phyloP scores from a whole-genome alignment of 2,329 filamentous ascomycete genomes.

The Talaromyces sp. region DNA sequence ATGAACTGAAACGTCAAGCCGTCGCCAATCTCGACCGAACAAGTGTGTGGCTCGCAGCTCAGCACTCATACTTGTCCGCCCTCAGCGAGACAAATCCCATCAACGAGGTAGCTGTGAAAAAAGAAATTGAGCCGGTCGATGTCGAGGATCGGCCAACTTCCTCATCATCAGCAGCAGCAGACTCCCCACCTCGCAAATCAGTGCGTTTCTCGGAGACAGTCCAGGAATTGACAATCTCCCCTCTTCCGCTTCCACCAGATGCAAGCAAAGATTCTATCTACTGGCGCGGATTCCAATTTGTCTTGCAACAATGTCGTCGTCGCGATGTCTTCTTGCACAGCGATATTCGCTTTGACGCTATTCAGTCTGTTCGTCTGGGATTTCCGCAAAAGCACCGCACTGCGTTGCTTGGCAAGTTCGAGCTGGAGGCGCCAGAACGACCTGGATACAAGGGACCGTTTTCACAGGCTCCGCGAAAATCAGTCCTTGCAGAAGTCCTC shows the following conservation, averaged over 20 bases:
- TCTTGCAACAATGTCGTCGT: conserved; percentile 62
- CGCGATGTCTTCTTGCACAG: conserved; percentile 81
- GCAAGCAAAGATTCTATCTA: conserved; percentile 72
- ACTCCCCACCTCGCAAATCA: conserved; percentile 27
- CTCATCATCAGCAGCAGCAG: conserved; percentile 21
- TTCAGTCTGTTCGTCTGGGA: conserved; percentile 77
- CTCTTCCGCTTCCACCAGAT: conserved; percentile 36
- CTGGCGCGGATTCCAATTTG: conserved; percentile 79
- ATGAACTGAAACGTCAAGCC: conserved; percentile 67
- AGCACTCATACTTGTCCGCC: conserved; percentile 71
- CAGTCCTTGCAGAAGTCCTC: conserved; percentile 60
- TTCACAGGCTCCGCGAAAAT: conserved; percentile 70
- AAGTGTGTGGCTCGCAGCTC: conserved; percentile 78
- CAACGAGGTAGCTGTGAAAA: conserved; percentile 41
- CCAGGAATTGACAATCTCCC: conserved; percentile 34
- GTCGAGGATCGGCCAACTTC: conserved; percentile 21
- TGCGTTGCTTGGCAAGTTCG: conserved; percentile 80
- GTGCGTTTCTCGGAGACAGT: conserved; percentile 33
- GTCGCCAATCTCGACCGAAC: conserved; percentile 79
- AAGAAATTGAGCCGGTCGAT: conserved; percentile 16
- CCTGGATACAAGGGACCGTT: conserved; percentile 66
- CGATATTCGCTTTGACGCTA: conserved; percentile 78
- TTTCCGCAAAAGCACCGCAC: conserved; percentile 70
- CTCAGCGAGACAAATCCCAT: conserved; percentile 56
- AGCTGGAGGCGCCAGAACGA: conserved; percentile 67